phyloP scores from a whole-genome alignment of 2,329 filamentous ascomycete species.

The Cladosporium sp. region DNA sequence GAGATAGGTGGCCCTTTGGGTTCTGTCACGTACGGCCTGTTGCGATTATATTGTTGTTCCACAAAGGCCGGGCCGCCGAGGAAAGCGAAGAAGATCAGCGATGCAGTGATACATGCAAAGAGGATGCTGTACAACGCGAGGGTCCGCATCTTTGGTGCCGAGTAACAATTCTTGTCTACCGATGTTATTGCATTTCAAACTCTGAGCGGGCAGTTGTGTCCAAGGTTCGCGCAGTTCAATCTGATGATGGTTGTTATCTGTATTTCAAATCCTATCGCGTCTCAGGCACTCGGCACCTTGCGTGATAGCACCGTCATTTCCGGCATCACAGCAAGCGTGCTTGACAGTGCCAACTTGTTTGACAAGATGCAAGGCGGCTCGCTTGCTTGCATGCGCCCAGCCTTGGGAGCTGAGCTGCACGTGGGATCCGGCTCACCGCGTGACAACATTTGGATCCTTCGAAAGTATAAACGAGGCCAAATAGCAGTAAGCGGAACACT shows the following conservation, averaged over 20 bases:
- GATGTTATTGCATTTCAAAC: background rate
- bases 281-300: background rate
- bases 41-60: constrained; percentile 8
- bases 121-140: constrained; percentile 16
- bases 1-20: constrained; percentile 11
- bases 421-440: background rate
- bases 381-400: background rate
- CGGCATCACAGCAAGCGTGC: background rate
- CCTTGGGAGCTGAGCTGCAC: background rate
- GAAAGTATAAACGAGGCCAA: constrained; percentile 42
- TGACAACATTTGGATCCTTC: constrained; percentile 33
- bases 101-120: constrained; percentile 11
- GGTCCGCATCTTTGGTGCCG: constrained; percentile 13
- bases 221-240: too few relatives aligned
- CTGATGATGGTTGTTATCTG: background rate
- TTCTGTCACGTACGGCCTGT: background rate
- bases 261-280: background rate
- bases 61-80: constrained; percentile 11
- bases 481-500: too few relatives aligned
- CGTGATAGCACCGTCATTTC: background rate
- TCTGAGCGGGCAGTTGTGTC: background rate
- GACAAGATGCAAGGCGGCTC: background rate
- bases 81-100: constrained; percentile 12
- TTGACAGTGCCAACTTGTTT: background rate
- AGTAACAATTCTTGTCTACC: background rate